Conservation (phyloP, 148 eudicot species). For the Cornus kousa region DNA sequence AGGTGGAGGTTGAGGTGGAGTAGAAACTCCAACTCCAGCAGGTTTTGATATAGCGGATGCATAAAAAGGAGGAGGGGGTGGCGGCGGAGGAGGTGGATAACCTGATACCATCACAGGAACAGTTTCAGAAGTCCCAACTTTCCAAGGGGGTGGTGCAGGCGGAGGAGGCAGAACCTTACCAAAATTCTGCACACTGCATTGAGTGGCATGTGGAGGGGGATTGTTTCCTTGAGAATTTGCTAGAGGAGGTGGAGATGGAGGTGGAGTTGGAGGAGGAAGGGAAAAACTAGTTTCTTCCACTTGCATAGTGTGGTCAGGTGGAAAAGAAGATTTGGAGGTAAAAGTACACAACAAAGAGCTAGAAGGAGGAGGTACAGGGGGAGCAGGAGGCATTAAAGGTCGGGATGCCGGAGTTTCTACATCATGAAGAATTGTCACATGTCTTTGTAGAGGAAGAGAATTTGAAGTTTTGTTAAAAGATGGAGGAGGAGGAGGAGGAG, state of each 20-base stretch:
- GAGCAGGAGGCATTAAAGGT: constrained; percentile 35
- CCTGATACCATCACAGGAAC: neutral
- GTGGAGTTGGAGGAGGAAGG: constrained; percentile 15
- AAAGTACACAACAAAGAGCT: neutral
- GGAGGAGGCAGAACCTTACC: constrained; percentile 16
- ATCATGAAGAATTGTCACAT: constrained; percentile 15
- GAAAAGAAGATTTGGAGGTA: constrained; percentile 6
- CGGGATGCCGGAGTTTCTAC: constrained; percentile 21
- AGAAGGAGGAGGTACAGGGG: constrained; percentile 26
- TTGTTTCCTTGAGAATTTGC: neutral
- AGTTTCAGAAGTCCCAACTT: neutral
- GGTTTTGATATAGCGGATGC: neutral
- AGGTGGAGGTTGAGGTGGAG: constrained; percentile 3
- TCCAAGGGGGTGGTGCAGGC: constrained; percentile 17
- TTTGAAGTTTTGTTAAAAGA: constrained; percentile 14
- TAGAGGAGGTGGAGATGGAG: constrained; percentile 6
- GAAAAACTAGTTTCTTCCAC: constrained; percentile 11
- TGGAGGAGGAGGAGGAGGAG: constrained; percentile 8
- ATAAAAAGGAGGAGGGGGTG: neutral
- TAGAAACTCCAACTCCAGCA: neutral
- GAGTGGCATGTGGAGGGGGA: constrained; percentile 1
- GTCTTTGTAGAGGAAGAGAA: constrained; percentile 4
- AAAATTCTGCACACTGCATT: constrained; percentile 6
- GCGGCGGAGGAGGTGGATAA: neutral
- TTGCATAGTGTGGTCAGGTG: constrained; percentile 9